Evolutionary conservation across 2,329 filamentous ascomycete genomes (phyloP).

Genomic region (Fusarium dlaminii): DNA sequence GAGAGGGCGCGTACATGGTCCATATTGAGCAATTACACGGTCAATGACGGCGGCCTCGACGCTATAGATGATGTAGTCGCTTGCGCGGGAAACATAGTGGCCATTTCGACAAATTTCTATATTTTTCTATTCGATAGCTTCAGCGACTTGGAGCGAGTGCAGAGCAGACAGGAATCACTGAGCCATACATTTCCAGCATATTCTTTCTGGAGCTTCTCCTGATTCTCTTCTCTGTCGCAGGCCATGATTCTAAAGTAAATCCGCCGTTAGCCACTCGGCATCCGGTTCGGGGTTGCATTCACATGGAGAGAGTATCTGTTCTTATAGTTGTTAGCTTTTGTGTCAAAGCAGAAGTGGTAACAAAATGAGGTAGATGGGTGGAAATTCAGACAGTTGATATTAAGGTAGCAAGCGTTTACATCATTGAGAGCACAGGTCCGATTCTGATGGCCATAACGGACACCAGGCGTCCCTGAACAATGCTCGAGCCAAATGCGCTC

Average conservation of each 20-base stretch:
- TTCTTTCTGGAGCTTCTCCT: constrained; percentile 80
- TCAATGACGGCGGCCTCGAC: constrained; percentile 95
- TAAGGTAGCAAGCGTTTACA: constrained; percentile 99
- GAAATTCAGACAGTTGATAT: constrained; percentile 77
- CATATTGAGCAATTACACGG: constrained; percentile 85
- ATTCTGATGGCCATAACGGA: constrained; percentile 79
- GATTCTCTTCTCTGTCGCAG: constrained; percentile 92
- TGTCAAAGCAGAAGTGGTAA: constrained; percentile 8
- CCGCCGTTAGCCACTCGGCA: constrained; percentile 44
- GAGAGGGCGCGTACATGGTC: constrained; percentile 74
- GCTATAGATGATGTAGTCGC: constrained; percentile 99
- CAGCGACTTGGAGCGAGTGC: constrained; percentile 53
- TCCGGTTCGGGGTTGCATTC: constrained; percentile 13
- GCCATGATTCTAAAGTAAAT: constrained; percentile 78
- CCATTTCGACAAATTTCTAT: constrained; percentile 93
- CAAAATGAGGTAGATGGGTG: constrained; percentile 3
- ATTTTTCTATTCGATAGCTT: constrained; percentile 68
- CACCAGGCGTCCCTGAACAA: constrained; percentile 70
- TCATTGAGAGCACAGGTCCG: constrained; percentile 82
- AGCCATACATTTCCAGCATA: constrained; percentile 84
- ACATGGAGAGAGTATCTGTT: constrained; percentile 26
- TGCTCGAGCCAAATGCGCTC: constrained; percentile 99
- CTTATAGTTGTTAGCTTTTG: constrained; percentile 37
- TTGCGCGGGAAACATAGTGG: constrained; percentile 92
- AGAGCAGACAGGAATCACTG: constrained; percentile 34